Base-by-base conservation (phyloP, 495 filamentous ascomycete genomes). In the Podospora conica region DNA sequence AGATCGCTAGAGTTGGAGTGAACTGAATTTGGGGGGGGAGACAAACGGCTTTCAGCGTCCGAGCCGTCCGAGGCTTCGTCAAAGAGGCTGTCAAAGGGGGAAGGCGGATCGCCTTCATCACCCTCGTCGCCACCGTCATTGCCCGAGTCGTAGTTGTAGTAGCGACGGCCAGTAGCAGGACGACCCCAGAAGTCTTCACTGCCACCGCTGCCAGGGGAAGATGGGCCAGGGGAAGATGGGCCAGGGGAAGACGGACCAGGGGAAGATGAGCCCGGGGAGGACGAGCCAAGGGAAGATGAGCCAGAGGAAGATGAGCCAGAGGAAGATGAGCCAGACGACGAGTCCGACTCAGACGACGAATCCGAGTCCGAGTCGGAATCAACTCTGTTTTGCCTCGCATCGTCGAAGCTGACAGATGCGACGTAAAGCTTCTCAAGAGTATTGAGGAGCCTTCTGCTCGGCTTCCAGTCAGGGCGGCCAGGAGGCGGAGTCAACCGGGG, bases 401-500 rank as follows among this genome's bases (percentile, higher is more conserved):
- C 12, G 22, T n/a, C n/a, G n/a, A n/a, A 18, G 7, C 33, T 7
- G 55, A 9, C 40, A 55, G 48, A 28, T 66, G 69, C 9, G 60
- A 58, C 63, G 53, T 75, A 81, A 58, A 74, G 69, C 1, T 29
- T 2, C 22, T 68, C 67, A 25, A 77, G 63, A 0, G 77, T 27
- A 3, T 33, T 23, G 53, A 66, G 68, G 58, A 74, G 70, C 0
- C 72, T 63, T 0, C 59, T 31, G 2, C 56, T 58, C 4, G 74
- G 75, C 11, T 31, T 55, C 70, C 68, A 80, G 21, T 58, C 53
- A 7, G 28, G 24, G 0, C 68, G 63, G 1, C 55, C 58, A 6
- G 0, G 22, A 53, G 29, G 7, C 8, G 9, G 15, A 5, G 71
- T 55, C 15, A 79, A 21, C 1, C 65, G 28, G 8, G 20, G 28